Evolutionary conservation across 2,329 filamentous ascomycete genomes (phyloP), one percentile per base, ranked within the genome.

Genomic region (Neurospora sp.): DNA sequence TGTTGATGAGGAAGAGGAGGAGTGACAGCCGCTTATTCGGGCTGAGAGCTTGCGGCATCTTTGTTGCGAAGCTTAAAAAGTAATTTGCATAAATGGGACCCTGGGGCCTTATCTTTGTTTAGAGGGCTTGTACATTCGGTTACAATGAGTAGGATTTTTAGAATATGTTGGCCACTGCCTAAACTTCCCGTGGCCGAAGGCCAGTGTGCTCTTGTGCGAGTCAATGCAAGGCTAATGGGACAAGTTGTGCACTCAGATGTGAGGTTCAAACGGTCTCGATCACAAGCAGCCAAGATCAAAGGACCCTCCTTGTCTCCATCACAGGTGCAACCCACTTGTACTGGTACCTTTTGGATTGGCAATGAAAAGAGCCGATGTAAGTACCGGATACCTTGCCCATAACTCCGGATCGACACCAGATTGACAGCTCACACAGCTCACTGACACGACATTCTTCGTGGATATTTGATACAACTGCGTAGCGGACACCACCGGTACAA

Each of bases 1-100:
- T 41, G 73, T 75, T 70, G 71, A 76, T 10, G 80, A 80, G 4
- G 77, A 76, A n/a, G 80, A 81, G 15, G 78, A 80, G 17, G 77
- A 79, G 8, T 79, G 33, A 68, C 15, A 17, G 23, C 15, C 52
- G 23, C 2, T 5, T 17, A 12, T 1, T 33, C 23, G 23, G 52
- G 12, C 6, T 62, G 23, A 17, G 23, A 62, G 52, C 52, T 62
- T 62, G 23, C 15, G 52, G 6, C 23, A 23, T 52, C 19, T 23
- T 62, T 57, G 12, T 33, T 15, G 23, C 12, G 12, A 57, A 17
- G 23, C 12, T 33, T 57, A 23, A 33, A 57, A 15, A 33, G 12
- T 33, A 33, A 33, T 33, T 1, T 33, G 52, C 12, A 62, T 17
- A 33, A 33, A 8, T 33, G 19, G 52, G 23, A 17, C 23, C 46